Base-by-base conservation (phyloP, 2,329 filamentous ascomycete species). In the Epichloe sibirici region DNA sequence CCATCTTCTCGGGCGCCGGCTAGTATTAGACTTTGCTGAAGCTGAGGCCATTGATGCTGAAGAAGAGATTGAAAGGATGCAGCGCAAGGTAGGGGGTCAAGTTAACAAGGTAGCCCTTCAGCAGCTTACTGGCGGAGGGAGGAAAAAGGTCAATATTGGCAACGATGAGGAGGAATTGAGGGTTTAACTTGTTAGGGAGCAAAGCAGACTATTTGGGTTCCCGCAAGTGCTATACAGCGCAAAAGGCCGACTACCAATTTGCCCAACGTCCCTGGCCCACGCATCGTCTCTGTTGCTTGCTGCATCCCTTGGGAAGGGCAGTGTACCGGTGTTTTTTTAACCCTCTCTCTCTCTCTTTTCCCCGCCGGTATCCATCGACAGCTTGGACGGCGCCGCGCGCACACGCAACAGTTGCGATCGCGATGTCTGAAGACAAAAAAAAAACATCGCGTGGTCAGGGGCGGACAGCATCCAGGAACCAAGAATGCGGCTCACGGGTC, bases 31-130 rank as follows among this genome's bases (percentile, higher is more conserved):
- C 66, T 97, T 90, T 71, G 91, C 90, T 40, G 85, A 89, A 63
- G 87, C 85, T 58, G 93, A 97, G 62, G 80, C 88, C 40, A 77
- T 93, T 59, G 90, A 97, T 72, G 85, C 93, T 3, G 93, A 98
- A 73, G 89, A 90, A 70, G 90, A 97, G 72, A 93, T 98, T 65
- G 85, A 87, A 67, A 91, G 89, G 74, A 95, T 98, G 86, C 88
- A 95, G 72, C 87, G 88, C 77, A 98, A 96, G 78, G 86, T 94
- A 65, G 88, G 88, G 56, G 82, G 85, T 55, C 91, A 97, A 72
- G 81, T 87, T 67, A 88, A 94, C 73, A 93, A 90, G 72, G 86
- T 97, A 63, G 87, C 88, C 61, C 74, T 95, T 64, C 89, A 95
- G 71, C 85, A 89, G 68, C 83, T 97, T 65, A 91, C 86, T 57